Percentiles rank a stretch among this genome's conserved stretches.
Evolutionary conservation across 164 flowering plant genomes (phyloP).

Genomic region (Berberis thunbergii): DNA sequence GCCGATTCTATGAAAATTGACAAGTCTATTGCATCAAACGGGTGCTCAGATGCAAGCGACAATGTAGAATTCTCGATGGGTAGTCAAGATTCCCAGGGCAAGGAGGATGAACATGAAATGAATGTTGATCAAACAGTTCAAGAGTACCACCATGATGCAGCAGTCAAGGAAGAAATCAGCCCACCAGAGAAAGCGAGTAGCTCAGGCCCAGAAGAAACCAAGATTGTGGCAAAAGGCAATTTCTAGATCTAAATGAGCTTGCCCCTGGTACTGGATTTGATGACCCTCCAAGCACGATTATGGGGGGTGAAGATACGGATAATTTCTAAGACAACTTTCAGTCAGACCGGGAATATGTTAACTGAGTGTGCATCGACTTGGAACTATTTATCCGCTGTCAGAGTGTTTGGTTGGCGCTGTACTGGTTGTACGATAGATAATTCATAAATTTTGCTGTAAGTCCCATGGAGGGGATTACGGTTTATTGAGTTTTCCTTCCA

Average conservation of each 20-base stretch:
- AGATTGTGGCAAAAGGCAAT: conserved; percentile 42
- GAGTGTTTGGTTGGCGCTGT: conserved; percentile 1
- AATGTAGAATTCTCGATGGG: conserved; percentile 39
- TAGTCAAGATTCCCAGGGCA: conserved; percentile 46
- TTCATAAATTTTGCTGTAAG: not conserved
- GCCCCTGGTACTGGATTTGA: conserved; percentile 91
- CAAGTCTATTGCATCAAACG: conserved; percentile 36
- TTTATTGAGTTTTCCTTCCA: conserved; percentile 22
- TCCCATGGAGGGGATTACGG: conserved; percentile 12
- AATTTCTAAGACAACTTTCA: conserved; percentile 23
- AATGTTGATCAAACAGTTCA: conserved; percentile 32
- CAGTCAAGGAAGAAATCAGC: conserved; percentile 31
- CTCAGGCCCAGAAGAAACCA: conserved; percentile 39
- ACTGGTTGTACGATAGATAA: not conserved
- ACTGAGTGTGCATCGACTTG: not conserved
- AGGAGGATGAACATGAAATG: conserved; percentile 33
- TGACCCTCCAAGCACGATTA: conserved; percentile 54
- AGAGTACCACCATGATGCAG: conserved; percentile 16
- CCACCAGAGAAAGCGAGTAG: conserved; percentile 31
- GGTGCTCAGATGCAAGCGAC: conserved; percentile 44
- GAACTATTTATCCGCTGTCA: conserved; percentile 5
- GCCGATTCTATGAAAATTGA: conserved; percentile 46
- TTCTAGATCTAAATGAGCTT: conserved; percentile 89
- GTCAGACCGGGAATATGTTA: not conserved
- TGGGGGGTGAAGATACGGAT: conserved; percentile 51